Percentiles rank a stretch among this genome's conserved stretches.
phyloP scores from a whole-genome alignment of 2,329 filamentous ascomycete species.

The Trichoderma afroharzianum region DNA sequence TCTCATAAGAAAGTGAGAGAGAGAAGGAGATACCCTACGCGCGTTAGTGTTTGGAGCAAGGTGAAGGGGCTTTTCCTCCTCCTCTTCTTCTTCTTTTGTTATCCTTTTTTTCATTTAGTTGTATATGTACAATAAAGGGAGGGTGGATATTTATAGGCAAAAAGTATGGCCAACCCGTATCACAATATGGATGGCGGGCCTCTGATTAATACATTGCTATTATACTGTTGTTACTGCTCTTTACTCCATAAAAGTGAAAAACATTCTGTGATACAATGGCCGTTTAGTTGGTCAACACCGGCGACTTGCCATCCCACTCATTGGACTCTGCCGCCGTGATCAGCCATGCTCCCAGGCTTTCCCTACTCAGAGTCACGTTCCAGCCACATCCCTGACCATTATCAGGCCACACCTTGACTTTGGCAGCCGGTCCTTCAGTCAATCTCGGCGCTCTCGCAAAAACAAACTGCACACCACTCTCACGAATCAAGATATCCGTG shows the following conservation, averaged over 20 bases:
- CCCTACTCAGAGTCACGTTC: slow-evolving; percentile 35
- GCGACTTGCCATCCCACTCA: slow-evolving; percentile 41
- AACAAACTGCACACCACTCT: slow-evolving; percentile 32
- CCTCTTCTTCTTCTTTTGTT: neutral
- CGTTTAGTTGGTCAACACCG: slow-evolving; percentile 43
- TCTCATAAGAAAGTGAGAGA: neutral
- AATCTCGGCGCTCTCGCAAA: slow-evolving; percentile 44
- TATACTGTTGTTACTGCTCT: neutral
- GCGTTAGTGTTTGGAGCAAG: neutral
- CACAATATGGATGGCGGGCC: neutral
- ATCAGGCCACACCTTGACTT: slow-evolving; percentile 39
- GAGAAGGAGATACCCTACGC: slow-evolving; percentile 7
- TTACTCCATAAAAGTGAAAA: neutral
- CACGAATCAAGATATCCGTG: slow-evolving; percentile 41
- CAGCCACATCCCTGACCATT: slow-evolving; percentile 40
- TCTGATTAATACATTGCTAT: neutral
- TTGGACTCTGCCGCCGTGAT: slow-evolving; percentile 40
- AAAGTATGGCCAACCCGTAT: neutral
- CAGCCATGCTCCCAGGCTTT: slow-evolving; percentile 44
- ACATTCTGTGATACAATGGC: neutral
- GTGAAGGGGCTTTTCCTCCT: neutral
- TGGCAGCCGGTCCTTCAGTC: slow-evolving; percentile 34
- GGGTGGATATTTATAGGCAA: neutral
- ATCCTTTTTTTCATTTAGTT: neutral
- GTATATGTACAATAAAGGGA: neutral